Evolutionary conservation across 257 asterid genomes (phyloP).

Genomic region (Solanum etuberosum): DNA sequence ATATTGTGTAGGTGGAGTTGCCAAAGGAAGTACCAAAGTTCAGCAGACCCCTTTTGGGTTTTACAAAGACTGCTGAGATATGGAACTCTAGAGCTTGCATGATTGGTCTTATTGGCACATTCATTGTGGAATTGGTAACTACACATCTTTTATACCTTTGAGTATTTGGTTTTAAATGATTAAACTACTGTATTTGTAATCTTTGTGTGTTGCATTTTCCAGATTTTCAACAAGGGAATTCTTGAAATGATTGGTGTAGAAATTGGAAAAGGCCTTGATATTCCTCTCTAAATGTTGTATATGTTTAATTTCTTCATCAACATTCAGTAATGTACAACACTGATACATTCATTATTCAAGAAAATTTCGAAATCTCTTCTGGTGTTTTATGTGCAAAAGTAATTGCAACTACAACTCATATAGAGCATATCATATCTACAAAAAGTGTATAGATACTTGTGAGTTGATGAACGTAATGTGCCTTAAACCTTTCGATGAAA

Average conservation of each 20-base stretch:
- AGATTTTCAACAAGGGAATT: slow-evolving; percentile 74
- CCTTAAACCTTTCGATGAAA: neutral
- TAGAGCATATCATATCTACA: neutral
- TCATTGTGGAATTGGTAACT: slow-evolving; percentile 69
- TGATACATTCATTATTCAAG: neutral
- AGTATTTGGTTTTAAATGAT: neutral
- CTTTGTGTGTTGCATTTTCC: neutral
- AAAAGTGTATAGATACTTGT: neutral
- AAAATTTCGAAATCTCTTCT: neutral
- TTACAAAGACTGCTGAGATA: slow-evolving; percentile 71
- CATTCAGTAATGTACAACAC: neutral
- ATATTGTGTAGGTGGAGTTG: slow-evolving; percentile 38
- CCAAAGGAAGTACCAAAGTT: slow-evolving; percentile 68
- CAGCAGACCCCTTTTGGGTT: slow-evolving; percentile 57
- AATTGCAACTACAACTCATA: neutral
- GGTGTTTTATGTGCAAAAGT: neutral
- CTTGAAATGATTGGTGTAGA: slow-evolving; percentile 79
- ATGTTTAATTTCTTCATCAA: neutral
- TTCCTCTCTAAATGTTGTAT: slow-evolving; percentile 49
- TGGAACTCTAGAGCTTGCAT: slow-evolving; percentile 93
- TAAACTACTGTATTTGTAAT: neutral
- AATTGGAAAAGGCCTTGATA: slow-evolving; percentile 84
- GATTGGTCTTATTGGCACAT: slow-evolving; percentile 64
- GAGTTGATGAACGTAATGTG: neutral
- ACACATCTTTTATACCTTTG: no score